Percentiles rank a stretch among this genome's conserved stretches.
phyloP scores from a whole-genome alignment of 164 flowering plant genomes.

The Buxus sempervirens region DNA sequence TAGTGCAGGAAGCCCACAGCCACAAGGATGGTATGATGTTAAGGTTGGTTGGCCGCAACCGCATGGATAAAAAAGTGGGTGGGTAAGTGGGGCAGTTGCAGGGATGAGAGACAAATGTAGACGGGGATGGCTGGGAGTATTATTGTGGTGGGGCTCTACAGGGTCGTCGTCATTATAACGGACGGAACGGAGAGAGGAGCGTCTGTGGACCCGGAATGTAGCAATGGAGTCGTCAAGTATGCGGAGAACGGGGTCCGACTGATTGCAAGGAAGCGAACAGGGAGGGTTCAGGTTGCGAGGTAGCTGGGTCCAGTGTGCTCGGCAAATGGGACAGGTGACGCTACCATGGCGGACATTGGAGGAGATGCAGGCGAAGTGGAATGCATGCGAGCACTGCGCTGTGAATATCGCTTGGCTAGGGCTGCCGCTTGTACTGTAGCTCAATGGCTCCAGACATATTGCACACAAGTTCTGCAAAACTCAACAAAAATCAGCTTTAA shows the following conservation, averaged over 20 bases:
- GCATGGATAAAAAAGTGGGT: constrained; percentile 13
- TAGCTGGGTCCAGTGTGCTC: constrained; percentile 88
- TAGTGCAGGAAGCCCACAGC: constrained; percentile 6
- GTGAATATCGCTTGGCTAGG: constrained; percentile 78
- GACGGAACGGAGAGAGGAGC: constrained; percentile 68
- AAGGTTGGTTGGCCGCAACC: constrained; percentile 16
- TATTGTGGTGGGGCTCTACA: constrained; percentile 44
- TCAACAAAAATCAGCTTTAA: background rate
- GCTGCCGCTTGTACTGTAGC: constrained; percentile 35
- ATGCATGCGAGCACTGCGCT: constrained; percentile 87
- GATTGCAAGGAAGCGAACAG: constrained; percentile 32
- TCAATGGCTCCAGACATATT: constrained; percentile 78
- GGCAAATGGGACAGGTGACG: constrained; percentile 86
- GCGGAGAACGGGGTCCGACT: constrained; percentile 62
- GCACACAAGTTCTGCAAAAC: constrained; percentile 69
- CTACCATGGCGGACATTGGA: constrained; percentile 89
- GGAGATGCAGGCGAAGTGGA: constrained; percentile 82
- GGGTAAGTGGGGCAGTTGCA: constrained; percentile 23
- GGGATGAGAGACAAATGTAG: constrained; percentile 49
- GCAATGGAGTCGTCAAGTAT: constrained; percentile 93
- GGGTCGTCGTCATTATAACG: constrained; percentile 80
- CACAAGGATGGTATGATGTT: constrained; percentile 6
- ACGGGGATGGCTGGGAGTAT: constrained; percentile 31
- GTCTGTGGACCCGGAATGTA: constrained; percentile 73
- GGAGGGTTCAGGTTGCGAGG: constrained; percentile 56